Evolutionary conservation across 2,329 filamentous ascomycete genomes (phyloP).

Genomic region (Xylariaceae sp.): DNA sequence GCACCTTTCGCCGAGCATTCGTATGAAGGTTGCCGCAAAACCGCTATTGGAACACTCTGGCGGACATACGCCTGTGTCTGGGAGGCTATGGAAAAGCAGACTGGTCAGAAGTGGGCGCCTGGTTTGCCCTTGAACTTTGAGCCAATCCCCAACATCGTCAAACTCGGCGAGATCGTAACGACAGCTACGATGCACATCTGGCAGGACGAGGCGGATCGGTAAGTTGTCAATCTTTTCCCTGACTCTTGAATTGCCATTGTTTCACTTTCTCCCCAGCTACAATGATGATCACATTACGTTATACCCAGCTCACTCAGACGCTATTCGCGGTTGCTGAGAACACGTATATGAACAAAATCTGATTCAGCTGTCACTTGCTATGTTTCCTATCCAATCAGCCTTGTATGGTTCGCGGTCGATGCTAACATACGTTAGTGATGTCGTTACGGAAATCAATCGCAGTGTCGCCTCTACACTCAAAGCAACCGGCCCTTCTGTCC

Average conservation of each 20-base stretch:
- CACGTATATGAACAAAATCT: constrained; percentile 57
- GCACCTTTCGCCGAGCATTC: constrained; percentile 78
- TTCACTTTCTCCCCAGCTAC: constrained; percentile 27
- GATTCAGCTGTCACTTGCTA: constrained; percentile 25
- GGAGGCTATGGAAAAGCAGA: constrained; percentile 75
- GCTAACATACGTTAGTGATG: constrained; percentile 54
- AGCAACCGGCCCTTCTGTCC: constrained; percentile 80
- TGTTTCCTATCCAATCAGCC: background rate
- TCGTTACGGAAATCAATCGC: constrained; percentile 92
- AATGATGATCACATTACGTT: constrained; percentile 89
- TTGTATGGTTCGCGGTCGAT: background rate
- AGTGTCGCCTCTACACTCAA: constrained; percentile 88
- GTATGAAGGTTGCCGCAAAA: constrained; percentile 92
- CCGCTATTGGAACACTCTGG: constrained; percentile 86
- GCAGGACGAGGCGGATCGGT: constrained; percentile 91
- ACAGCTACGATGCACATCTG: constrained; percentile 80
- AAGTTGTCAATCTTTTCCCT: constrained; percentile 44
- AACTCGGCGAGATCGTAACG: constrained; percentile 81
- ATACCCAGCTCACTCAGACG: constrained; percentile 99
- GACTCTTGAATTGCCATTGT: constrained; percentile 33
- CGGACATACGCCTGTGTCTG: constrained; percentile 89
- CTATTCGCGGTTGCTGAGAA: constrained; percentile 86
- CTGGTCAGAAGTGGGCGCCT: constrained; percentile 79
- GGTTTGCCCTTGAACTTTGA: constrained; percentile 79
- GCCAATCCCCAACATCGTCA: constrained; percentile 73